phyloP scores from a whole-genome alignment of 306 rosid genomes.

The Vigna trinervia region DNA sequence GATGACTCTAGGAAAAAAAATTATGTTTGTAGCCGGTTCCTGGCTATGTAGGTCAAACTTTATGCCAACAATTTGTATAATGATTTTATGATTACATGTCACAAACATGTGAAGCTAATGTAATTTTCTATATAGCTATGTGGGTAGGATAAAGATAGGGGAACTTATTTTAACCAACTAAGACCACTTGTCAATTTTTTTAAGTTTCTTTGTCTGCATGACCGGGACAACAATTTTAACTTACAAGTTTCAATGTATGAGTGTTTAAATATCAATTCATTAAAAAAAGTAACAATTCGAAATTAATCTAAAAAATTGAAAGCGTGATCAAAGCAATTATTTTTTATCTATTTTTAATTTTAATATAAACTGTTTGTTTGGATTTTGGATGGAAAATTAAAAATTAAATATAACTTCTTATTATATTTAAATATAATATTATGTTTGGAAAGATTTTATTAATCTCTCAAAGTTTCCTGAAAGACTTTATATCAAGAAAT shows the following conservation, averaged over 20 bases:
- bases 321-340: no score
- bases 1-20: constrained; percentile 3
- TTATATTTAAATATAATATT: no score
- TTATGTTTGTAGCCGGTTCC: constrained; percentile 2
- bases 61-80: not conserved
- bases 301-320: no score
- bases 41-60: constrained; percentile 11
- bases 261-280: no score
- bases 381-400: no score
- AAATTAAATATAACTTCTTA: no score
- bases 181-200: constrained; percentile 13
- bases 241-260: not conserved
- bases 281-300: no score
- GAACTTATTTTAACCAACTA: constrained; percentile 5
- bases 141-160: not conserved
- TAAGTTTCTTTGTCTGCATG: not conserved
- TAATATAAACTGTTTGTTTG: no score
- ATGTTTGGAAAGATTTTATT: not conserved
- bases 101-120: constrained; percentile 3
- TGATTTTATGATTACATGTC: not conserved
- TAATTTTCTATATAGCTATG: not conserved
- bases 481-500: no score
- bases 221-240: not conserved
- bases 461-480: not conserved
- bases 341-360: no score